phyloP scores from a whole-genome alignment of 1,139 yeast species.

The Sugiyamaella xylanicola region DNA sequence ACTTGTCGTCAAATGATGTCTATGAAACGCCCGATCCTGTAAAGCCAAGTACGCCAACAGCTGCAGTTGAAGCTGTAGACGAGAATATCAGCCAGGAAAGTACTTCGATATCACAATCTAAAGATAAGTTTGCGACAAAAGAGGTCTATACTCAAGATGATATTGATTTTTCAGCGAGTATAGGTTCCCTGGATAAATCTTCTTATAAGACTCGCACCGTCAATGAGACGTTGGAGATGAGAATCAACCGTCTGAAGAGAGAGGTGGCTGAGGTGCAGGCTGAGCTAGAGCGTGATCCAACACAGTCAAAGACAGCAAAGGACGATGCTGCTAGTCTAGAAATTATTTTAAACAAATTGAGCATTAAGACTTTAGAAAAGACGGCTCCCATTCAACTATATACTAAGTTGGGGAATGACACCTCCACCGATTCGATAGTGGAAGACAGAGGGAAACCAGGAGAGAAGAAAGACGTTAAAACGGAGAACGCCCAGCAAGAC shows the following conservation, averaged over 20 bases:
- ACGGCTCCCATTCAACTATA: neutral
- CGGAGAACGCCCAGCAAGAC: too few relatives aligned
- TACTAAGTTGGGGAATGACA: neutral
- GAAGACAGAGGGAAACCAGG: neutral
- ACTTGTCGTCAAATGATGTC: conserved; percentile 24
- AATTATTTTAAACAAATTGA: conserved; percentile 3
- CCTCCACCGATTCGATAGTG: neutral
- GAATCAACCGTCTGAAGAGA: conserved; percentile 48
- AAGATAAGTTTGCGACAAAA: conserved; percentile 25
- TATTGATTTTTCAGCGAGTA: conserved; percentile 22
- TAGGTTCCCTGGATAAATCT: conserved; percentile 5
- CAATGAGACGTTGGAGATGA: conserved; percentile 42
- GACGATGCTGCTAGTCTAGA: conserved; percentile 10
- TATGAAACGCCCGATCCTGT: conserved; percentile 26
- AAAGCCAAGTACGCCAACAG: neutral
- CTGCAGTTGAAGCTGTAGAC: conserved; percentile 2
- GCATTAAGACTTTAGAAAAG: neutral
- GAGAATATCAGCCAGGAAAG: conserved; percentile 14
- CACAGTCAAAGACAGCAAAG: conserved; percentile 20
- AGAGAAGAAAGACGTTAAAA: too few relatives aligned
- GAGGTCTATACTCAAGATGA: conserved; percentile 25
- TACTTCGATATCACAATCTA: conserved; percentile 16
- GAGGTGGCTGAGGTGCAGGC: conserved; percentile 49
- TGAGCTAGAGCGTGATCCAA: conserved; percentile 23
- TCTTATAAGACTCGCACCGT: conserved; percentile 20